phyloP scores from a whole-genome alignment of 345 rosid genomes.

The Salix koriyanagi region DNA sequence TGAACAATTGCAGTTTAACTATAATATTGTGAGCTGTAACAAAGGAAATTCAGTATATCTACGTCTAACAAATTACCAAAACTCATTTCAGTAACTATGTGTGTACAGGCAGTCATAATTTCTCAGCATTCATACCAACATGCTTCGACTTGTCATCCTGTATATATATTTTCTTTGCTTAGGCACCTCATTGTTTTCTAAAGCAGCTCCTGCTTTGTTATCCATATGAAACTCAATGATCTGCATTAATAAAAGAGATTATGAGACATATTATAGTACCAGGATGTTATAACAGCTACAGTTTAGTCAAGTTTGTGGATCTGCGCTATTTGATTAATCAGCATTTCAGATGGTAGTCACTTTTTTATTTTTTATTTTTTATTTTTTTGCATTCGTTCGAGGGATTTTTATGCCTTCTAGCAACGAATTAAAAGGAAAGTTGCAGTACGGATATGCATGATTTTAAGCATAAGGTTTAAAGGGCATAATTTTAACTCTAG shows the following conservation, averaged over 20 bases:
- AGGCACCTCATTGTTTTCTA: background rate
- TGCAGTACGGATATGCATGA: too few relatives aligned
- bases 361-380: background rate
- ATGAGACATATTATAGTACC: background rate
- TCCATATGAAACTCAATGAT: background rate
- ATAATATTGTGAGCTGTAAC: background rate
- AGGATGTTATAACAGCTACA: too few relatives aligned
- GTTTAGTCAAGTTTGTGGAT: too few relatives aligned
- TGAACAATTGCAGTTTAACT: background rate
- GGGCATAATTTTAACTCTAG: too few relatives aligned
- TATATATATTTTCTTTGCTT: background rate
- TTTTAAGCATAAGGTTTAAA: too few relatives aligned
- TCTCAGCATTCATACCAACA: background rate
- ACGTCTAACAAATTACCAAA: background rate
- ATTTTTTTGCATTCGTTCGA: background rate
- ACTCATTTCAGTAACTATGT: too few relatives aligned
- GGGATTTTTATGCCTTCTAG: background rate
- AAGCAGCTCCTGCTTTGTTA: slow-evolving; percentile 1
- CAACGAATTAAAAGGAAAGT: background rate
- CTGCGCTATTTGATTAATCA: background rate
- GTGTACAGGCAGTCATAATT: background rate
- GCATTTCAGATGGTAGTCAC: background rate
- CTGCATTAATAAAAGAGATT: slow-evolving; percentile 6
- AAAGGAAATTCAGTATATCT: background rate
- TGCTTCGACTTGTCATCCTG: background rate